phyloP scores from a whole-genome alignment of 2,329 filamentous ascomycete species.

The Penicillium sp. region DNA sequence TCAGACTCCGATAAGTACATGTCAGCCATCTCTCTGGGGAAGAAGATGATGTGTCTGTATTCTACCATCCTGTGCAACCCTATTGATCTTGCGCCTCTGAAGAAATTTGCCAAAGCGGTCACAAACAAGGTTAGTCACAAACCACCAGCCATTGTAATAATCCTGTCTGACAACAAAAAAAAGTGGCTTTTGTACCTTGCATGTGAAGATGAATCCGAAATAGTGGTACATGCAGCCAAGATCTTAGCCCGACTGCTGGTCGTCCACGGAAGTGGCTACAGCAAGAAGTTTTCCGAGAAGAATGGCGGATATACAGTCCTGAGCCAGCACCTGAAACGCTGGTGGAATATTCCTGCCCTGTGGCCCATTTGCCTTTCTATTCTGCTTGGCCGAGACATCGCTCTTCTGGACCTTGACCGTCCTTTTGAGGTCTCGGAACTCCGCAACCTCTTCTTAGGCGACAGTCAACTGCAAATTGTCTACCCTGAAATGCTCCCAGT shows the following conservation, averaged over 20 bases:
- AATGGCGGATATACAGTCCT: constrained; percentile 84
- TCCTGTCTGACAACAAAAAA: constrained; percentile 7
- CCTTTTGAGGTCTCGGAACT: constrained; percentile 71
- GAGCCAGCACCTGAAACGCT: constrained; percentile 72
- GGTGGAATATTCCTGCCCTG: constrained; percentile 79
- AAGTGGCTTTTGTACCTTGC: constrained; percentile 90
- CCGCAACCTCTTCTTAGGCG: constrained; percentile 61
- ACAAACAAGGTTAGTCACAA: constrained; percentile 72
- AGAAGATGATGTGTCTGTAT: constrained; percentile 72
- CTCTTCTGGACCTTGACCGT: constrained; percentile 65
- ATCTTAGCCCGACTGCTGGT: constrained; percentile 80
- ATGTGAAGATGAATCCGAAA: constrained; percentile 76
- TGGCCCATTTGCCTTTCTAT: constrained; percentile 89
- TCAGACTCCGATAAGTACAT: constrained; percentile 30
- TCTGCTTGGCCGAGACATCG: constrained; percentile 77
- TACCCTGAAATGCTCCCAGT: constrained; percentile 76
- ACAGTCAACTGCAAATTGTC: constrained; percentile 59
- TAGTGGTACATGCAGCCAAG: constrained; percentile 73
- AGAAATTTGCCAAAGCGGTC: constrained; percentile 87
- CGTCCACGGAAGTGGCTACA: constrained; percentile 75
- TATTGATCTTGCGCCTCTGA: constrained; percentile 63
- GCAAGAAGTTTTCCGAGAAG: constrained; percentile 78
- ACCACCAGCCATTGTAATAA: neutral
- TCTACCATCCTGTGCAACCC: constrained; percentile 71
- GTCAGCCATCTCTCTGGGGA: constrained; percentile 66